Evolutionary conservation across 345 rosid species (phyloP).

Genomic region (Combretum micranthum): DNA sequence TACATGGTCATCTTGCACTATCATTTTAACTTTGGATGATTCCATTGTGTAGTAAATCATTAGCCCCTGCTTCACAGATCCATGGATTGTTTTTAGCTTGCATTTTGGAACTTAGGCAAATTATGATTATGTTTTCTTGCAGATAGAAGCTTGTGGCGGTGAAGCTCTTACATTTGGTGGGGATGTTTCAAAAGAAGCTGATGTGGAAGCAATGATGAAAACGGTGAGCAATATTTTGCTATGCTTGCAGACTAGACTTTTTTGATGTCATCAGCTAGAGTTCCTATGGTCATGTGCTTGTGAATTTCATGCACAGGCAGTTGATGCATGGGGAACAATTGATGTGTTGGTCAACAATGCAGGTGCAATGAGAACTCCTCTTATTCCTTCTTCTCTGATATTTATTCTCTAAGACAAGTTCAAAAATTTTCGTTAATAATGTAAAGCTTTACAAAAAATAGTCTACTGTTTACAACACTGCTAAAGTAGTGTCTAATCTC

Average conservation of each 20-base stretch:
- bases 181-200: conserved; percentile 88
- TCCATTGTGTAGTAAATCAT: no score
- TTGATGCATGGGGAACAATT: conserved; percentile 92
- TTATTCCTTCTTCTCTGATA: conserved; percentile 6
- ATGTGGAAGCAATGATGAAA: conserved; percentile 94
- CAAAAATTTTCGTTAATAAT: no score
- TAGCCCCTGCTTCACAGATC: background rate
- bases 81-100: background rate
- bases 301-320: conserved; percentile 48
- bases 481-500: no score
- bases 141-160: conserved; percentile 93
- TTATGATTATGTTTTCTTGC: conserved; percentile 15
- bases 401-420: no score
- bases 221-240: conserved; percentile 43
- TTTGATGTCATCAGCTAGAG: conserved; percentile 1
- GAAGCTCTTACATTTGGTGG: conserved; percentile 93
- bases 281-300: conserved; percentile 7
- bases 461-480: no score
- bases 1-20: background rate
- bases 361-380: conserved; percentile 30
- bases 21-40: no score
- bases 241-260: conserved; percentile 4
- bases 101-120: background rate
- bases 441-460: no score
- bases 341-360: conserved; percentile 94